Evolutionary conservation across 352 stramenopile genomes (phyloP), one percentile per base, ranked within the genome.

Genomic region (Phytophthora pseudosyringae): DNA sequence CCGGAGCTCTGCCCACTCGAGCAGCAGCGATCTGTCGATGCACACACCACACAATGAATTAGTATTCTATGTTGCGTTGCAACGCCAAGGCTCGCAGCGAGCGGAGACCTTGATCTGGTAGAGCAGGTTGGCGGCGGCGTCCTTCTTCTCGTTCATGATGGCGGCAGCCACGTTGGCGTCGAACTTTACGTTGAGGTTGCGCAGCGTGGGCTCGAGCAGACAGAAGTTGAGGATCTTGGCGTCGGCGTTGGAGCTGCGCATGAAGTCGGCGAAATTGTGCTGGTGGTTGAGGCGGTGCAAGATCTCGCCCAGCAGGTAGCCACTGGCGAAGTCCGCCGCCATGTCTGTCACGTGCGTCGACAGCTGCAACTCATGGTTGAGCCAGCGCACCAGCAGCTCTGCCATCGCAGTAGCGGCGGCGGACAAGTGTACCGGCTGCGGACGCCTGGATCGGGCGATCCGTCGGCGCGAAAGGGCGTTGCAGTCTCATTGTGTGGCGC

Each of bases 161-260:
- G 75, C 69, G 3, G 73, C 76, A 7, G 90, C 90, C 10, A 80
- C 68, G 38, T 81, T 83, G n/a, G 86, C 76, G 55, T 97, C 86
- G 54, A 97, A 94, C 4, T 72, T 69, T 44, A 97, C 67, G 57
- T 80, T 76, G 44, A 97, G 75, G 28, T 82, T 83, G 18, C 80
- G 81, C 28, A 97, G 63, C 32, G 74, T 81, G 4, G 88, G 87
- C 71, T 96, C 86, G 13, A 97, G 59, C 21, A 96, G 71, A 16
- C 87, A 95, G 65, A 96, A 97, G 69, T 97, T 97, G 72, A 93
- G 50, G 68, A 95, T 90, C 69, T 95, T 97, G 54, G 88, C 87
- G 50, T 95, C 83, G 10, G 83, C 79, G 29, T 67, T 89, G 21
- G 69, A 67, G 73, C 74, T 90, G 60, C 85, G 59, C 59, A 93